Evolutionary conservation across 805 yeast genomes (phyloP).

Genomic region (Sugiyamaella boreocaroliniensis): DNA sequence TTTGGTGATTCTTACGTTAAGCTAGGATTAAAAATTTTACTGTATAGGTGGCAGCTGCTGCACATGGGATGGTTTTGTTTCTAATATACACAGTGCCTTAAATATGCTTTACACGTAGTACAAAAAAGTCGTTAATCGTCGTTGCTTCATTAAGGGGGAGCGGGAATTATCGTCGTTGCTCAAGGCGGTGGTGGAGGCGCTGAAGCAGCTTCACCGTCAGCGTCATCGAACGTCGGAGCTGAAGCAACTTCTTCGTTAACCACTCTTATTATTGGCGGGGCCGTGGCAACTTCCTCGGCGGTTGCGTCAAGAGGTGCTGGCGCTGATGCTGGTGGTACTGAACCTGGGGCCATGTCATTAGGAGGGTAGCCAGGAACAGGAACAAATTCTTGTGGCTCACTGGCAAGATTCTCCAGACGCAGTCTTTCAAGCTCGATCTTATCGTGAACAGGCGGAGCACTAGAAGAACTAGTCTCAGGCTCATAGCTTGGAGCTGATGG

Average conservation of each 20-base stretch:
- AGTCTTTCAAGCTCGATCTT: constrained; percentile 37
- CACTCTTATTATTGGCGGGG: no score
- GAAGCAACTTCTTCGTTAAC: neutral
- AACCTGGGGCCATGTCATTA: neutral
- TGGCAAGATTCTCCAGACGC: constrained; percentile 34
- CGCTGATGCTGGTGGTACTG: neutral
- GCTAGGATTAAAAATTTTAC: constrained; percentile 3
- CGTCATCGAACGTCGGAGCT: constrained; percentile 2
- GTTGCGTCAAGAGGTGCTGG: no score
- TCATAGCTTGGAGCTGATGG: constrained; percentile 15
- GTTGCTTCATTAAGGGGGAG: neutral
- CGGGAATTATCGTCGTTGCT: neutral
- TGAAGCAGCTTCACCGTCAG: neutral
- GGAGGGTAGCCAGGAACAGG: neutral
- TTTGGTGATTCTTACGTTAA: neutral
- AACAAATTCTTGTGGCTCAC: constrained; percentile 31
- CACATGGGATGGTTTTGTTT: neutral
- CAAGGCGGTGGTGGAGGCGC: neutral
- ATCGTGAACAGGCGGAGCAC: constrained; percentile 21
- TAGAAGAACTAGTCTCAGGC: neutral
- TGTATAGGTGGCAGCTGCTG: constrained; percentile 2
- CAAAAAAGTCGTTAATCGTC: neutral
- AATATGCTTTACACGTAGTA: constrained; percentile 1
- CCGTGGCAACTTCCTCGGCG: no score
- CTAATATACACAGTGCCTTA: neutral